Percentiles rank a stretch among this genome's conserved stretches.
Evolutionary conservation across 2,329 filamentous ascomycete genomes (phyloP).

Genomic region (Canariomyces notabilis): DNA sequence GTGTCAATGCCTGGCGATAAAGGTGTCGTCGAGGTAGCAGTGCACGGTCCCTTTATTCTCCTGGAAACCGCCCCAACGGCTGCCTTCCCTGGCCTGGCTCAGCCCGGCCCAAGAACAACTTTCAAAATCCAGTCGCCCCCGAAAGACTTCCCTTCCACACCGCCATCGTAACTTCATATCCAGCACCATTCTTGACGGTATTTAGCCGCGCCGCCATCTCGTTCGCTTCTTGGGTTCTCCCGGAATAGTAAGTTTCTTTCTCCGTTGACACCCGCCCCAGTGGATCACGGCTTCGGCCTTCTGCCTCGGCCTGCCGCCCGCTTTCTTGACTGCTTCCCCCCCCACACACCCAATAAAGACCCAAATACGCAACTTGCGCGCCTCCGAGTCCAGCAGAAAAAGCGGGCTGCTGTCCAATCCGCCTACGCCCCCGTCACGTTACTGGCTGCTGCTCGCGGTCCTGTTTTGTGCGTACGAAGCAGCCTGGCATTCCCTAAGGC

Average conservation of each 20-base stretch:
- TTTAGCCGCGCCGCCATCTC: conserved; percentile 23
- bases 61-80: conserved; percentile 11
- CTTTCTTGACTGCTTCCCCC: conserved; percentile 9
- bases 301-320: conserved; percentile 21
- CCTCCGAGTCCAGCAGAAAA: conserved; percentile 9
- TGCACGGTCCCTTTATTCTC: conserved; percentile 14
- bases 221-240: conserved; percentile 11
- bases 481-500: conserved; percentile 10
- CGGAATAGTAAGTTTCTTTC: conserved; percentile 24
- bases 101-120: conserved; percentile 27
- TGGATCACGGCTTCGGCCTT: conserved; percentile 19
- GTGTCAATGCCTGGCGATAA: conserved; percentile 8
- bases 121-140: conserved; percentile 28
- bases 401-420: conserved; percentile 13
- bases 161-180: conserved; percentile 26
- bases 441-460: conserved; percentile 6
- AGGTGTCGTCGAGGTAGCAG: conserved; percentile 13
- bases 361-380: conserved; percentile 18
- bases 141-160: conserved; percentile 26
- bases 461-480: conserved; percentile 8
- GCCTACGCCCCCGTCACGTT: conserved; percentile 9
- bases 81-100: conserved; percentile 20
- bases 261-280: conserved; percentile 7
- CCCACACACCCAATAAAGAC: background rate
- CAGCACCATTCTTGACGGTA: conserved; percentile 23